phyloP scores from a whole-genome alignment of 225 moss, liverwort and hornwort genomes.

The Polytrichum commune region DNA sequence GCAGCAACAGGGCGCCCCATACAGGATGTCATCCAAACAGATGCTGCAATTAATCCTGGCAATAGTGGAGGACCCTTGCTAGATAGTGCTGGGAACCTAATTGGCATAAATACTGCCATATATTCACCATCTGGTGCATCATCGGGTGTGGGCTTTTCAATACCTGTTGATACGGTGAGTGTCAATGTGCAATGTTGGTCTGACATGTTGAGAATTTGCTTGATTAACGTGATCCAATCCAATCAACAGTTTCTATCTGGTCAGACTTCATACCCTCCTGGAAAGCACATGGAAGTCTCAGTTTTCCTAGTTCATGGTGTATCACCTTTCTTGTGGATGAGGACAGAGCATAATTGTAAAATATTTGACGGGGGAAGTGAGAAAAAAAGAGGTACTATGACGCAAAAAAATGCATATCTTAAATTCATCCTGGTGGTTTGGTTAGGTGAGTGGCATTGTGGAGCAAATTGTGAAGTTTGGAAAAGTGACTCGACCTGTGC shows the following conservation, averaged over 20 bases:
- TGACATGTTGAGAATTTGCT: neutral
- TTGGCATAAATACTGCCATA: conserved; percentile 98
- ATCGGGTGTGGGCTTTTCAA: conserved; percentile 98
- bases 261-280: too few species aligned
- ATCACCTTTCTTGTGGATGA: too few species aligned
- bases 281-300: too few species aligned
- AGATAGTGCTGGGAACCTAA: conserved; percentile 88
- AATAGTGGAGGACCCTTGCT: conserved; percentile 97
- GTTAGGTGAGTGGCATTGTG: conserved; percentile 91
- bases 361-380: too few species aligned
- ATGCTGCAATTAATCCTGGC: conserved; percentile 98
- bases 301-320: too few species aligned
- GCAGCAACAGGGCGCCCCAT: conserved; percentile 98
- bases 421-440: neutral
- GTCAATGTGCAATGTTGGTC: neutral
- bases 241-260: too few species aligned
- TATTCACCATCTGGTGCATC: conserved; percentile 98
- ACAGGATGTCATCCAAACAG: conserved; percentile 98
- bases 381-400: too few species aligned
- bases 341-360: too few species aligned
- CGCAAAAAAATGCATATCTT: too few species aligned
- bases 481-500: conserved; percentile 89
- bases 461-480: conserved; percentile 96
- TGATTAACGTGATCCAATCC: too few species aligned
- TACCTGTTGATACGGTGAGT: conserved; percentile 96